These are phyloP conservation scores for Gloeopeniophorella convolvens DNA, from an alignment of 768 basidiomycete genomes.

Conservation along the genomic window DNA sequence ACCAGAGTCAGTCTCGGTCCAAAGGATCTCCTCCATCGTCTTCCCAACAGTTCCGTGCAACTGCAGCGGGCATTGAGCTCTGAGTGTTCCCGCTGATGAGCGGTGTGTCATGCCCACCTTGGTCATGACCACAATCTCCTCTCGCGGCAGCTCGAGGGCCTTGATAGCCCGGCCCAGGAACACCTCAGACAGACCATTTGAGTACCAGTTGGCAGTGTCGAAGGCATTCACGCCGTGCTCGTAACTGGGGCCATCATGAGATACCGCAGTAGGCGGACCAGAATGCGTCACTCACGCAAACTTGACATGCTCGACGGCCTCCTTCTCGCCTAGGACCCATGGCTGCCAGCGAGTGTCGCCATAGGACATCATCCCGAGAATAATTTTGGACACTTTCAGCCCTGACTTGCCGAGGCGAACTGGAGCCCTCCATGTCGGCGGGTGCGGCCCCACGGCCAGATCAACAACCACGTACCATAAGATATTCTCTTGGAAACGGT, in stretches of 20 bases:
- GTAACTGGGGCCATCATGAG: constrained; percentile 28
- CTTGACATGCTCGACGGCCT: constrained; percentile 21
- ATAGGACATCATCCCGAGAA: constrained; percentile 61
- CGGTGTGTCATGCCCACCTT: constrained; percentile 25
- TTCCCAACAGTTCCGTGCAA: constrained; percentile 1
- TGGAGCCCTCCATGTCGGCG: not conserved
- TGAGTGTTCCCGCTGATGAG: not conserved
- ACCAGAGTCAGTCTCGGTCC: not conserved
- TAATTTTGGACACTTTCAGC: constrained; percentile 57
- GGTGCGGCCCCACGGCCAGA: not conserved
- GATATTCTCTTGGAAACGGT: constrained; percentile 5
- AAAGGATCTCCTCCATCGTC: not conserved
- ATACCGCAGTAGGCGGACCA: constrained; percentile 19
- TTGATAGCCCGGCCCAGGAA: constrained; percentile 38
- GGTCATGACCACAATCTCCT: constrained; percentile 38
- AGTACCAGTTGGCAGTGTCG: constrained; percentile 44
- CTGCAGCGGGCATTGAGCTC: not conserved
- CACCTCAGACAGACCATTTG: constrained; percentile 29
- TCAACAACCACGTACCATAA: constrained; percentile 3
- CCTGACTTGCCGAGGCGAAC: constrained; percentile 42
- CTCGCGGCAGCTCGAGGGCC: constrained; percentile 32
- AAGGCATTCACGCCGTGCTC: constrained; percentile 62
- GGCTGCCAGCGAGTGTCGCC: constrained; percentile 30
- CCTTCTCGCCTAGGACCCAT: constrained; percentile 31
- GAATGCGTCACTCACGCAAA: constrained; percentile 22